Base-by-base conservation (phyloP, 2,329 filamentous ascomycete species). In the Colletotrichum godetiae region DNA sequence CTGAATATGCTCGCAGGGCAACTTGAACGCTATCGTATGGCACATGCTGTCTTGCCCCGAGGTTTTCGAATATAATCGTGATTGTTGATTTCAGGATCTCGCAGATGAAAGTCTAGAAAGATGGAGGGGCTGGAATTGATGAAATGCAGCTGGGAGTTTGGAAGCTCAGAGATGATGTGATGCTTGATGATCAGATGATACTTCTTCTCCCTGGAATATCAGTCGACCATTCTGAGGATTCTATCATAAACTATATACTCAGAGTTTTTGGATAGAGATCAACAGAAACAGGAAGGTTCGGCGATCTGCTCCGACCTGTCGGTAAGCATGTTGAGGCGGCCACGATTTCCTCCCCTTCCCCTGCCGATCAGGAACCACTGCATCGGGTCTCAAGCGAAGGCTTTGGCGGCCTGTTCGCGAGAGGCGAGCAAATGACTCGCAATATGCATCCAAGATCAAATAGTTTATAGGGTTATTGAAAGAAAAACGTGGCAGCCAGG, bases 1-100 rank as follows among this genome's bases (percentile, higher is more conserved):
- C 72, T 82, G 82, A 76, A 88, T 82, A 78, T 89, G 87, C 79
- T 88, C 86, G 78, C 88, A 89, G 58, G 84, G 83, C 65, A 89
- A 81, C 42, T 84, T 86, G 78, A 88, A 88, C 59, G 82, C 85
- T 65, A 85, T 83, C 73, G 86, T 84, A 76, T 86, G 86, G 76
- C 87, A 89, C 87, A 88, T 88, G 68, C 46, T 77, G 72, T 66
- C 37, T 55, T 58, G 35, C 22, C 65, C 31, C 53, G 42, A 22
- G 15, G n/a, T 56, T 46, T 62, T 52, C 33, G 5, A 8, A 37
- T 22, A 10, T n/a, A 27, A n/a, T 6, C 2, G 62, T 2, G 13
- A 2, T n/a, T 27, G 24, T 52, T 15, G 15, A 15, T 65, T 4
- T 11, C 22, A n/a, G 7, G 33, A 46, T 19, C 19, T 57, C 8